phyloP scores from a whole-genome alignment of 2,329 filamentous ascomycete genomes.

The Aspergillus aculeatus region DNA sequence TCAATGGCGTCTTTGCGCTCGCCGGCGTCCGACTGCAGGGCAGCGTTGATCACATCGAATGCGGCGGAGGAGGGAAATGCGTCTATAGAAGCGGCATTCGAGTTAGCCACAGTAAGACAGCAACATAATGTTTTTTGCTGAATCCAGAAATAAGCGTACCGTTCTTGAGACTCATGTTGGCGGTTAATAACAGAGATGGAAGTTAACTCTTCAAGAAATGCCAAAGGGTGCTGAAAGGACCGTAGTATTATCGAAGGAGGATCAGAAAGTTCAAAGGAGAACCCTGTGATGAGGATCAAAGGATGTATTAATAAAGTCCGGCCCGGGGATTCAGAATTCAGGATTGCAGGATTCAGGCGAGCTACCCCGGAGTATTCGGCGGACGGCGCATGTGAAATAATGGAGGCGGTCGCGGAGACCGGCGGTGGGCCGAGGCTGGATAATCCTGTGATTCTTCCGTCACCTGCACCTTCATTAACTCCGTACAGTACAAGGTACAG shows the following conservation, averaged over 20 bases:
- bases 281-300: not conserved
- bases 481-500: too few relatives aligned
- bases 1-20: conserved; percentile 87
- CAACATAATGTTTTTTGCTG: not conserved
- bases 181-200: not conserved
- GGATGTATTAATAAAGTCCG: conserved; percentile 22
- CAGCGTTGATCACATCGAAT: conserved; percentile 81
- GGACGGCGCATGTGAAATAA: conserved; percentile 23
- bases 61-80: conserved; percentile 86
- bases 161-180: conserved; percentile 70
- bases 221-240: conserved; percentile 1
- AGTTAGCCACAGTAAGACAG: conserved; percentile 9
- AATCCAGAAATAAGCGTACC: conserved; percentile 50
- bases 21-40: conserved; percentile 66
- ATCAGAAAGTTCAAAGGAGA: not conserved
- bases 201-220: not conserved
- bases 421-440: conserved; percentile 19
- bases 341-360: conserved; percentile 18
- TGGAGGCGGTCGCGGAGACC: conserved; percentile 15
- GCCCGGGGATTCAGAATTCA: conserved; percentile 1
- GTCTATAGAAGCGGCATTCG: conserved; percentile 47
- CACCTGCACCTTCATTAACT: not conserved
- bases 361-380: conserved; percentile 26
- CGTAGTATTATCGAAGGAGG: not conserved
- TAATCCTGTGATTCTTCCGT: not conserved